phyloP scores from a whole-genome alignment of 2,329 filamentous ascomycete genomes.

The Pseudofabraea citricarpa region DNA sequence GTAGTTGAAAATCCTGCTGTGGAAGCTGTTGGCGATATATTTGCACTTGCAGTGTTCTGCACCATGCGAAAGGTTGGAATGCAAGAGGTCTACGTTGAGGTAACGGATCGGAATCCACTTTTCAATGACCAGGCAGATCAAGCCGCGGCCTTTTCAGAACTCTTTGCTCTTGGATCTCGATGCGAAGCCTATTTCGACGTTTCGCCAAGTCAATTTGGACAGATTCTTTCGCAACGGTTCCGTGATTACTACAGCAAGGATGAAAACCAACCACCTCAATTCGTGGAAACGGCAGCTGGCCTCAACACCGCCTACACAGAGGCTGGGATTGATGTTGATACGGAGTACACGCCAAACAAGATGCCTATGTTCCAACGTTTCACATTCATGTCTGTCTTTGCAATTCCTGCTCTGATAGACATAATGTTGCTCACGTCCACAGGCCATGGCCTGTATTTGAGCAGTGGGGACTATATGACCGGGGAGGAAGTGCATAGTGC shows the following conservation, averaged over 20 bases:
- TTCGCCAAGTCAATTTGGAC: conserved; percentile 41
- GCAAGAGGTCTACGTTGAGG: conserved; percentile 59
- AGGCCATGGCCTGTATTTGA: conserved; percentile 57
- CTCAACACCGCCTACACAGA: conserved; percentile 45
- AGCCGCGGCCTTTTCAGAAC: conserved; percentile 58
- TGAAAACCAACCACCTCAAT: conserved; percentile 41
- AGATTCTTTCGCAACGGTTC: conserved; percentile 25
- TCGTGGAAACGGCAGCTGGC: conserved; percentile 43
- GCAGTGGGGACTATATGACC: conserved; percentile 43
- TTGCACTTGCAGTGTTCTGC: conserved; percentile 53
- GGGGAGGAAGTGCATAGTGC: conserved; percentile 48
- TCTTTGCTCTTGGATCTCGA: conserved; percentile 58
- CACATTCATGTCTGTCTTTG: conserved; percentile 55
- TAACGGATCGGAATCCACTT: conserved; percentile 56
- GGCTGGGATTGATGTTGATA: conserved; percentile 45
- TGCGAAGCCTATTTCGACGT: conserved; percentile 60
- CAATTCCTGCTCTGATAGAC: conserved; percentile 57
- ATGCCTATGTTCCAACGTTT: conserved; percentile 31
- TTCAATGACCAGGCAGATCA: conserved; percentile 58
- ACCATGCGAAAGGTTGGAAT: conserved; percentile 50
- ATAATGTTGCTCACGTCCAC: conserved; percentile 53
- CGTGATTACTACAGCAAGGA: conserved; percentile 38
- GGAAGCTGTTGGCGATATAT: conserved; percentile 46
- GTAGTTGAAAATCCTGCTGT: conserved; percentile 18
- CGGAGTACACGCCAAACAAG: conserved; percentile 35